phyloP scores from a whole-genome alignment of 495 filamentous ascomycete genomes.

The Lentithecium fluviatile region DNA sequence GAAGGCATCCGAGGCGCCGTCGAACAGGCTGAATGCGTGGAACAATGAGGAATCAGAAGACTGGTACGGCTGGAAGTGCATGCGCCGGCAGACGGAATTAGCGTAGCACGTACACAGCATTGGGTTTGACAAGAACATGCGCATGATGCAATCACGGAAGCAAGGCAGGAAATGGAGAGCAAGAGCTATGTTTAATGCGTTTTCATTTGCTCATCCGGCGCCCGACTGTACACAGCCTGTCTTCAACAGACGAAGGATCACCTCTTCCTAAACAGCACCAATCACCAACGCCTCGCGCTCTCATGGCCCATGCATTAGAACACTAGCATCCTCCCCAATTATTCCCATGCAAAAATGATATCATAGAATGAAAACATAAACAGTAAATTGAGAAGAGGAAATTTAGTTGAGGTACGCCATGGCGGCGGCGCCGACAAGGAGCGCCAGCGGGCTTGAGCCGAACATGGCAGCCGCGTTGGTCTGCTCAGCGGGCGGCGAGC shows the following conservation, averaged over 20 bases:
- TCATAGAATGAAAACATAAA: slow-evolving; percentile 9
- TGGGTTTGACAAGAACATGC: too few relatives aligned
- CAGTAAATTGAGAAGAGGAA: background rate
- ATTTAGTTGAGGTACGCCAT: slow-evolving; percentile 41
- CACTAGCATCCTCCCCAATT: background rate
- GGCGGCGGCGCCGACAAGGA: slow-evolving; percentile 41
- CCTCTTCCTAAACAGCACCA: background rate
- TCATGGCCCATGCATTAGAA: slow-evolving; percentile 9
- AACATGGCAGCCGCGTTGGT: slow-evolving; percentile 31
- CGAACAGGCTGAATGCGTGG: slow-evolving; percentile 5
- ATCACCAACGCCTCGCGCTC: background rate
- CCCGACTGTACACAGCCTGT: background rate
- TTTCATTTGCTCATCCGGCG: too few relatives aligned
- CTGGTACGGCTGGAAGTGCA: too few relatives aligned
- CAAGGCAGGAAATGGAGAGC: too few relatives aligned
- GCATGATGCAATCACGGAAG: too few relatives aligned
- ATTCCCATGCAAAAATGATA: background rate
- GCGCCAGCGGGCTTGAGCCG: slow-evolving; percentile 38
- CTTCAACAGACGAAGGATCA: background rate
- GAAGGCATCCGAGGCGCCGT: too few relatives aligned
- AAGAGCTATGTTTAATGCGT: too few relatives aligned
- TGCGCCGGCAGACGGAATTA: too few relatives aligned
- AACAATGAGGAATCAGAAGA: too few relatives aligned
- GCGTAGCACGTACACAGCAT: too few relatives aligned
- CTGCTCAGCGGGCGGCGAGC: slow-evolving; percentile 12